Evolutionary conservation across 2,329 filamentous ascomycete genomes (phyloP), one percentile per base, ranked within the genome.

Genomic region (Zymoseptoria tritici): DNA sequence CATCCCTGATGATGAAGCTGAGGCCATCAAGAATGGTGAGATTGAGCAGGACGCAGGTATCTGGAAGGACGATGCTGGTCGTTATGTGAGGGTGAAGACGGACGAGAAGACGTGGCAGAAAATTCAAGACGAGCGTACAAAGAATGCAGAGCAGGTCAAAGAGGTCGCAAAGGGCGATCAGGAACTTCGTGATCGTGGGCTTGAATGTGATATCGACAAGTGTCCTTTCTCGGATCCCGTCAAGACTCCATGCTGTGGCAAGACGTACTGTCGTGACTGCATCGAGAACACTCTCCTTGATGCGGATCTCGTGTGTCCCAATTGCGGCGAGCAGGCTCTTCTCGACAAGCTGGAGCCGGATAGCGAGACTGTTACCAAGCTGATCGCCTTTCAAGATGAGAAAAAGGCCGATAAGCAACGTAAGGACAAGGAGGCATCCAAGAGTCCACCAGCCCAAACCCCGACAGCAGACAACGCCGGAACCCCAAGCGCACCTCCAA

Each of bases 191-290:
- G 89, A 94, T 75, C 87, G 85, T 71, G 93, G 93, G 67, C 81
- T 99, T 73, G 88, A 94, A 77, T 99, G 94, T 81, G 84, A 91
- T 66, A 89, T 97, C 82, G 94, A 97, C 85, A 95, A 95, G 79
- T 92, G 90, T 77, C 88, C 96, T 84, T 97, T 97, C 79, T 87
- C 95, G 86, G 91, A 97, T 76, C 93, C 94, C 83, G 94, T 95
- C 83, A 96, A 96, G 85, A 97, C 94, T 73, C 93, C 94, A 67
- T 99, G 94, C 84, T 99, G 94, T 82, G 85, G 89, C 79, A 95
- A 89, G 84, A 97, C 92, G 74, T 99, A 96, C 82, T 99, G 94
- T 83, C 94, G 94, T 85, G 91, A 97, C 76, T 99, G 94, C 88
- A 97, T 99, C 79, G 95, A 94, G 75, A 96, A 96, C 84, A 90